phyloP scores from a whole-genome alignment of 805 yeast genomes.

The Candida ficus region DNA sequence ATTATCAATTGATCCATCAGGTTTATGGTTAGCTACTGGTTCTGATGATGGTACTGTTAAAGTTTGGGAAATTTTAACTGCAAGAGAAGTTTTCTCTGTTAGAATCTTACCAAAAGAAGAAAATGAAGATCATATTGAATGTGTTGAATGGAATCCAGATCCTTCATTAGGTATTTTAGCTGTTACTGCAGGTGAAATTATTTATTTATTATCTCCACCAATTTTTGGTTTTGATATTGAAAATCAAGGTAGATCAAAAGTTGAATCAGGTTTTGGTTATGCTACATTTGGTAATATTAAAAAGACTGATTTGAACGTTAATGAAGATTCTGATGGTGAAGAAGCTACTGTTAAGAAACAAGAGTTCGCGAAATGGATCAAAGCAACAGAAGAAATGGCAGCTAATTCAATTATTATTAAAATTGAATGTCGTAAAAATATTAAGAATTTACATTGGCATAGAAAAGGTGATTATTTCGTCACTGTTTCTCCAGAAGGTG shows the following conservation, averaged over 20 bases:
- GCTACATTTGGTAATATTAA: constrained; percentile 55
- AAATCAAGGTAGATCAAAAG: constrained; percentile 67
- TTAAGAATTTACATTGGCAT: constrained; percentile 91
- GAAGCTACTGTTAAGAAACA: constrained; percentile 37
- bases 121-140: constrained; percentile 75
- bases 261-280: constrained; percentile 91
- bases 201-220: constrained; percentile 82
- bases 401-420: constrained; percentile 68
- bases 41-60: constrained; percentile 95
- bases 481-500: constrained; percentile 92
- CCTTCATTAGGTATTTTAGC: constrained; percentile 71
- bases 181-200: constrained; percentile 73
- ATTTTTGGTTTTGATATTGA: constrained; percentile 85
- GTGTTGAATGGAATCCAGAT: constrained; percentile 88
- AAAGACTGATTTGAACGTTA: constrained; percentile 35
- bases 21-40: constrained; percentile 95
- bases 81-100: constrained; percentile 83
- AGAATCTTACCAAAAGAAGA: constrained; percentile 36
- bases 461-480: constrained; percentile 96
- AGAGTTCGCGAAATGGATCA: constrained; percentile 75
- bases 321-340: constrained; percentile 37
- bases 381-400: constrained; percentile 62
- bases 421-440: constrained; percentile 59
- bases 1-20: constrained; percentile 79
- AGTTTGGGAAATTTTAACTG: constrained; percentile 95